Base-by-base conservation (phyloP, 1,139 yeast genomes). In the Zygosaccharomyces sapae region DNA sequence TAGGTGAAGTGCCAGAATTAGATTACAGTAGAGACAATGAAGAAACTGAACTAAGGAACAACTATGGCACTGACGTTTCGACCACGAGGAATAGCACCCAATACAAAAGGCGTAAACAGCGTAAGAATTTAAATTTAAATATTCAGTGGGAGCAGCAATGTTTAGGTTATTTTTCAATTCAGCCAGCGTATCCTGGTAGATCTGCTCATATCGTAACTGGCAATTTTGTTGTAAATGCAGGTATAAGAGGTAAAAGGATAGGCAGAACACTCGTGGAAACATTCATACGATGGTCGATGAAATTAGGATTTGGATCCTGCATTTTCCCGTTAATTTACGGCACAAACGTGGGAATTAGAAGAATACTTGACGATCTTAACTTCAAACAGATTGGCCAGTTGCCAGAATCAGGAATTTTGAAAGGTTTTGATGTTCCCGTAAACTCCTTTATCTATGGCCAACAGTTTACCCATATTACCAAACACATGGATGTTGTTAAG, bases 161-260 rank as follows among this genome's bases (percentile, higher is more conserved):
- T 64, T 70, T 92, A 49, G 97, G 97, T 0, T 76, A 88, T 1
- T 89, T 89, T 62, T 81, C 77, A 62, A 75, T 90, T 50, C 86
- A 86, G 56, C 95, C 97, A 4, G 86, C 88, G 59, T 92, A 84
- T 61, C 96, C 97, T 0, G 97, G 97, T 1, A 72, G 97, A 42
- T 84, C 95, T 42, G 80, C 95, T 0, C 97, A 90, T 65, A 83
- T 92, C n/a, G 89, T 96, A 58, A 87, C 95, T 0, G 95, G 88
- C 2, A 85, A 84, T 29, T 86, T 92, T 56, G 70, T 92, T 45
- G 97, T 92, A 2, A 88, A 89, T 66, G 94, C 95, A 1, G 95
- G 95, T 52, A 86, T 86, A 54, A 70, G 98, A 56, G 92, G 94
- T n/a, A 85, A 84, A 62, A 96, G 97, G 3, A 86, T 92, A 38